Conservation (phyloP, 805 yeast genomes). For the Candida vartiovaarae region DNA sequence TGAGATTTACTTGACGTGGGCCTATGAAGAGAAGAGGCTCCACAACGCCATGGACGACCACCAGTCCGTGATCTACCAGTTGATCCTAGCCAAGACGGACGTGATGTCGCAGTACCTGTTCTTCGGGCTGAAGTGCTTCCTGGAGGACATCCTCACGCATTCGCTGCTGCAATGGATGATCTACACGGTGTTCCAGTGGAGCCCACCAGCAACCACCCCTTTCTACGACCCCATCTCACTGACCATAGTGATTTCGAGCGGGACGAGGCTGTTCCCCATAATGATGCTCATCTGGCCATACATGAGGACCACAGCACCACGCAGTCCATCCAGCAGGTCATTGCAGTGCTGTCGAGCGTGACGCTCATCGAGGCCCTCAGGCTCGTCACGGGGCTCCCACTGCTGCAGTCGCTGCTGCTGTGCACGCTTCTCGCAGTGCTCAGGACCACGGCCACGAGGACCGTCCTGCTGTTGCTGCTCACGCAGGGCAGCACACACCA, state of each 20-base stretch:
- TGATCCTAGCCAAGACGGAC: not conserved
- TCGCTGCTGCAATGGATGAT: slow-evolving; percentile 27
- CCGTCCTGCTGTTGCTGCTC: slow-evolving; percentile 9
- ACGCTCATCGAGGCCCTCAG: slow-evolving; percentile 60
- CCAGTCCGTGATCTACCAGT: not conserved
- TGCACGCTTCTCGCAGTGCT: slow-evolving; percentile 7
- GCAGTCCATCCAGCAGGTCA: slow-evolving; percentile 46
- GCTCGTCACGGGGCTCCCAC: slow-evolving; percentile 31
- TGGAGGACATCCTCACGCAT: slow-evolving; percentile 39
- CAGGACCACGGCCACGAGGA: slow-evolving; percentile 12
- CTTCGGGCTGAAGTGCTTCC: slow-evolving; percentile 45
- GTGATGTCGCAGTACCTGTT: slow-evolving; percentile 46
- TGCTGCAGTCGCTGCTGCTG: slow-evolving; percentile 4
- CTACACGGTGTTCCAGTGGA: slow-evolving; percentile 24
- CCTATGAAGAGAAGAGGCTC: slow-evolving; percentile 64
- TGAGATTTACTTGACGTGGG: slow-evolving; percentile 91
- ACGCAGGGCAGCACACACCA: slow-evolving; percentile 4
- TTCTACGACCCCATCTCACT: slow-evolving; percentile 44
- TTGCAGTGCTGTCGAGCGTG: slow-evolving; percentile 33
- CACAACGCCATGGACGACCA: slow-evolving; percentile 6
- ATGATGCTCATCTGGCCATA: slow-evolving; percentile 96
- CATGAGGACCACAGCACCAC: slow-evolving; percentile 72
- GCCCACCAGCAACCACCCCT: slow-evolving; percentile 15
- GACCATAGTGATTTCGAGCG: slow-evolving; percentile 68
- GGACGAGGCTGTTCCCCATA: slow-evolving; percentile 81